These are phyloP conservation scores for Adansonia digitata DNA, from an alignment of 345 rosid species.

Conservation along the genomic window DNA sequence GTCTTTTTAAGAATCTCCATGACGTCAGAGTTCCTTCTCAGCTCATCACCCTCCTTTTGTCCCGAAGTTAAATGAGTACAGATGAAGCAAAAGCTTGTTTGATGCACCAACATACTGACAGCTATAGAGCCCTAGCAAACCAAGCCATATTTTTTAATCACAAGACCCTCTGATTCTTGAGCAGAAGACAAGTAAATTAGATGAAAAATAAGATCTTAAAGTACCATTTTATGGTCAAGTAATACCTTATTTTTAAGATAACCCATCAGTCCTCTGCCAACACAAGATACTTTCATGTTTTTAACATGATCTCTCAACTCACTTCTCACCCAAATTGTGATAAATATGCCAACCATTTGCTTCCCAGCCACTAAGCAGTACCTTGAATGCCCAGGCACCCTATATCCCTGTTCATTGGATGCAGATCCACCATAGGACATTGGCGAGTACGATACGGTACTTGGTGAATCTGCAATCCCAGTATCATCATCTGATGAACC, in stretches of 20 bases:
- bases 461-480: constrained; percentile 82
- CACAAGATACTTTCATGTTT: constrained; percentile 95
- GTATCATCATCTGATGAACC: constrained; percentile 97
- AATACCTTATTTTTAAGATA: constrained; percentile 96
- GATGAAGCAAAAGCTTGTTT: constrained; percentile 90
- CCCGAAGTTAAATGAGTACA: constrained; percentile 96
- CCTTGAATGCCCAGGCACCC: constrained; percentile 66
- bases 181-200: neutral
- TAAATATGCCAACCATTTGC: constrained; percentile 97
- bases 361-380: constrained; percentile 87
- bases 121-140: constrained; percentile 89
- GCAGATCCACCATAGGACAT: constrained; percentile 54
- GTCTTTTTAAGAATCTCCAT: constrained; percentile 96
- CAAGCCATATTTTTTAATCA: constrained; percentile 11
- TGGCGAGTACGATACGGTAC: constrained; percentile 73
- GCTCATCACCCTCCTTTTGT: constrained; percentile 94
- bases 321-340: constrained; percentile 90
- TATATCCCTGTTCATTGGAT: constrained; percentile 55
- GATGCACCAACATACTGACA: constrained; percentile 85
- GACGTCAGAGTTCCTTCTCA: constrained; percentile 86
- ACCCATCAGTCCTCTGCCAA: constrained; percentile 98
- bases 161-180: constrained; percentile 4
- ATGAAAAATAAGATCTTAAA: neutral
- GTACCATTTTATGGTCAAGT: neutral
- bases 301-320: constrained; percentile 79